Conservation (phyloP, 768 basidiomycete genomes). For the Rhodosporidiobolus sp. region DNA sequence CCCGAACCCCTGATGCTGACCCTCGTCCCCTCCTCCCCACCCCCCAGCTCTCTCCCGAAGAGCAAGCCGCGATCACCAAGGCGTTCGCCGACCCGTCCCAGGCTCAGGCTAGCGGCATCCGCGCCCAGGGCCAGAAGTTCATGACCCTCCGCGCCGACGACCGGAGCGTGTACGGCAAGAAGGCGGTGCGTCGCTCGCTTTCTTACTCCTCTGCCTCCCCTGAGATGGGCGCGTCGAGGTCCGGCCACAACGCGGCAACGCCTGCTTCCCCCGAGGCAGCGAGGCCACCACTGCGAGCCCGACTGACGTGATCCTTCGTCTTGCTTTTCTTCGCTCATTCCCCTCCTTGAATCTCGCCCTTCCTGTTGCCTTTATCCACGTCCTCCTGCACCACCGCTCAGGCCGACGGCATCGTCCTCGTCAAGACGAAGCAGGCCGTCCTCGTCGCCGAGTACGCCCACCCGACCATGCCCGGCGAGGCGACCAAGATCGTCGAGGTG, state of each 20-base stretch:
- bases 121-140: constrained; percentile 69
- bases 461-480: constrained; percentile 66
- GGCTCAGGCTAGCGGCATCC: constrained; percentile 58
- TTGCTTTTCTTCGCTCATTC: background rate
- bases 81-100: constrained; percentile 52
- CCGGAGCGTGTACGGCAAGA: constrained; percentile 71
- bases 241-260: no score
- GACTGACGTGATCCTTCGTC: no score
- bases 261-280: background rate
- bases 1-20: background rate
- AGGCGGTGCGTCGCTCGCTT: constrained; percentile 58
- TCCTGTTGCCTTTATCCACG: background rate
- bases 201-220: background rate
- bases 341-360: no score
- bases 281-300: no score
- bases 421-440: constrained; percentile 81
- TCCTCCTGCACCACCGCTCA: no score
- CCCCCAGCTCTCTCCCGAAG: constrained; percentile 60
- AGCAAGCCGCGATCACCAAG: constrained; percentile 61
- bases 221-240: no score
- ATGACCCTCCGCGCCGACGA: constrained; percentile 59
- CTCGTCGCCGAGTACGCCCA: constrained; percentile 70
- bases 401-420: constrained; percentile 69
- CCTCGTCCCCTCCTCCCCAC: background rate
- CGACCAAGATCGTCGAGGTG: constrained; percentile 61